A percentile compares a stretch with the other conserved stretches of the same genome.
phyloP scores from a whole-genome alignment of 2,329 filamentous ascomycete genomes.

The Neonectria magnoliae region DNA sequence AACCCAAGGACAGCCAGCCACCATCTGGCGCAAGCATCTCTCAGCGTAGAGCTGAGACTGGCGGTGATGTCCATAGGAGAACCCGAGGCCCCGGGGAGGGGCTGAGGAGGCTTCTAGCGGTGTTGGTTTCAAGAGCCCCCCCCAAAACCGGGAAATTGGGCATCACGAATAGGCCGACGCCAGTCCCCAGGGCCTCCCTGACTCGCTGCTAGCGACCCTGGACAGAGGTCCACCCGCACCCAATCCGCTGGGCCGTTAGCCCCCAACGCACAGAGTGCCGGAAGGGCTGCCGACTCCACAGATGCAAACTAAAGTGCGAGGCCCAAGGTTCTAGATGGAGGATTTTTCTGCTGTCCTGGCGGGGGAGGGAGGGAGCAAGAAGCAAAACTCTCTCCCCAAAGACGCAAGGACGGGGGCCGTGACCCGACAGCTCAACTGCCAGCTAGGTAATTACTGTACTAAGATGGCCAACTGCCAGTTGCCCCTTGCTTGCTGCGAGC shows the following conservation, averaged over 20 bases:
- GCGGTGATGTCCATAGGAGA: conserved; percentile 31
- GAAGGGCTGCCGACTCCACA: conserved; percentile 45
- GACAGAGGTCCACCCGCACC: conserved; percentile 39
- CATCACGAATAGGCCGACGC: conserved; percentile 32
- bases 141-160: conserved; percentile 31
- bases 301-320: conserved; percentile 29
- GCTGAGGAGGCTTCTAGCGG: conserved; percentile 16
- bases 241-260: conserved; percentile 43
- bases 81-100: too few relatives aligned
- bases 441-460: not conserved
- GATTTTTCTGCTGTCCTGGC: not conserved
- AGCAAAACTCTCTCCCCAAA: too few relatives aligned
- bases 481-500: not conserved
- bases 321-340: conserved; percentile 23
- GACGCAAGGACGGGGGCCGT: conserved; percentile 10
- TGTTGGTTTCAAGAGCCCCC: conserved; percentile 39
- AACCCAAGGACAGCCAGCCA: conserved; percentile 24
- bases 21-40: conserved; percentile 25
- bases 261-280: conserved; percentile 45
- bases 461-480: not conserved
- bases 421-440: not conserved
- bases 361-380: too few relatives aligned
- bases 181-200: conserved; percentile 28
- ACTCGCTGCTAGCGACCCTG: conserved; percentile 37
- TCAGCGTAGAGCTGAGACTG: conserved; percentile 37